Percentiles rank a stretch among this genome's conserved stretches.
These are phyloP conservation scores for Talaromyces piceae DNA, from an alignment of 2,329 filamentous ascomycete species.

Conservation along the genomic window DNA sequence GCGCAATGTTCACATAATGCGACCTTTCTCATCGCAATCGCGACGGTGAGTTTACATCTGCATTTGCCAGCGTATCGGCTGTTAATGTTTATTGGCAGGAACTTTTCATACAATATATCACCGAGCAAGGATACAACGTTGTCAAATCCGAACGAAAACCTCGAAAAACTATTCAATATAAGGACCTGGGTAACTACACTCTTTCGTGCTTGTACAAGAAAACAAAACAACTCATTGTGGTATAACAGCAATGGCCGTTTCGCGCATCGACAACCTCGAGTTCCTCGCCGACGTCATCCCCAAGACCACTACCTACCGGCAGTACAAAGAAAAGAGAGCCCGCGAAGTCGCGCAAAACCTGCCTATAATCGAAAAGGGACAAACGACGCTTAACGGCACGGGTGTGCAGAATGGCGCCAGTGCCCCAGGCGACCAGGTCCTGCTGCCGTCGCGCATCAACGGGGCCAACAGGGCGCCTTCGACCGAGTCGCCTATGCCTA, in stretches of 20 bases:
- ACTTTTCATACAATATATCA: constrained; percentile 90
- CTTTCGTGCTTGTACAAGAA: not conserved
- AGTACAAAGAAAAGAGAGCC: constrained; percentile 59
- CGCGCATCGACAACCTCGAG: constrained; percentile 85
- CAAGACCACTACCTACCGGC: constrained; percentile 72
- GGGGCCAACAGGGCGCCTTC: constrained; percentile 12
- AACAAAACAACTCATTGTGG: constrained; percentile 7
- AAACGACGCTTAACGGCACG: constrained; percentile 29
- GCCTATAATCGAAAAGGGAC: constrained; percentile 29
- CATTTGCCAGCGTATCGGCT: constrained; percentile 3
- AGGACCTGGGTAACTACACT: constrained; percentile 63
- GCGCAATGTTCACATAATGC: constrained; percentile 84
- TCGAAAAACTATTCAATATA: constrained; percentile 89
- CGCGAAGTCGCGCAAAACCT: constrained; percentile 27
- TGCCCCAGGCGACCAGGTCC: constrained; percentile 8
- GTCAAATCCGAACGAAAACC: constrained; percentile 89
- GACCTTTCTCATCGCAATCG: constrained; percentile 85
- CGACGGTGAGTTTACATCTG: constrained; percentile 54
- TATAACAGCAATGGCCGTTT: constrained; percentile 66
- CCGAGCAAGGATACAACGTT: constrained; percentile 76
- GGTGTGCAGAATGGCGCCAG: constrained; percentile 12
- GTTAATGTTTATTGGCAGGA: constrained; percentile 49
- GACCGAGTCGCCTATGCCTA: constrained; percentile 24
- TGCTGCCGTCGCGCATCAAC: constrained; percentile 4
- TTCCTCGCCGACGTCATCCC: constrained; percentile 90